Percentiles rank a stretch among this genome's conserved stretches.
These are phyloP conservation scores for Lactarius quietus DNA, from an alignment of 768 basidiomycete genomes.

Conservation along the genomic window DNA sequence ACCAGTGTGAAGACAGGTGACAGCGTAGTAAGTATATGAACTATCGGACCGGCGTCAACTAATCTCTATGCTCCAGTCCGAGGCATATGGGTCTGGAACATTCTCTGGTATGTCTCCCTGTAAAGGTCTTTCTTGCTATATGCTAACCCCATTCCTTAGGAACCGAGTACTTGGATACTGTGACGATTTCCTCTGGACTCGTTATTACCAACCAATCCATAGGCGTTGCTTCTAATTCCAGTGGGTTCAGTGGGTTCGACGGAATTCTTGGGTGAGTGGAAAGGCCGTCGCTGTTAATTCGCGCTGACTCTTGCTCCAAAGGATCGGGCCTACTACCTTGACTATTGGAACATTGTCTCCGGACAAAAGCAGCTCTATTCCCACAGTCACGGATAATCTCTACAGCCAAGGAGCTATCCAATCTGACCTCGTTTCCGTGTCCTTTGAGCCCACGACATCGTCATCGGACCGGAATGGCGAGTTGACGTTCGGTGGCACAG, in stretches of 20 bases:
- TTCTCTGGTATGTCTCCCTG: slow-evolving; percentile 15
- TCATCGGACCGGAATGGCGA: slow-evolving; percentile 29
- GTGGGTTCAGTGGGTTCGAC: slow-evolving; percentile 35
- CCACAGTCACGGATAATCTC: slow-evolving; percentile 37
- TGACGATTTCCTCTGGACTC: slow-evolving; percentile 15
- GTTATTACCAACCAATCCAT: slow-evolving; percentile 35
- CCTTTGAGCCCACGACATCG: slow-evolving; percentile 29
- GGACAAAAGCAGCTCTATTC: slow-evolving; percentile 16
- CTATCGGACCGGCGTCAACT: neutral
- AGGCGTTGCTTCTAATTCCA: slow-evolving; percentile 34
- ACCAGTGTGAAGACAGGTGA: slow-evolving; percentile 2
- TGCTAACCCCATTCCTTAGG: neutral
- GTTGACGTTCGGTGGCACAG: slow-evolving; percentile 34
- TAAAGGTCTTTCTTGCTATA: neutral
- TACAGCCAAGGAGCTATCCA: slow-evolving; percentile 30
- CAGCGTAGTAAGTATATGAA: slow-evolving; percentile 2
- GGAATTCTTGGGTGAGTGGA: slow-evolving; percentile 36
- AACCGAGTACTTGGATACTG: neutral
- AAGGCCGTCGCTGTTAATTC: neutral
- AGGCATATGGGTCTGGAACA: slow-evolving; percentile 11
- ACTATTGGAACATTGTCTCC: slow-evolving; percentile 29
- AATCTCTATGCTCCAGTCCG: neutral
- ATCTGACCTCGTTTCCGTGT: slow-evolving; percentile 29
- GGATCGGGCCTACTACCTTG: slow-evolving; percentile 35
- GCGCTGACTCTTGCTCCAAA: slow-evolving; percentile 1